A percentile compares a stretch with the other conserved stretches of the same genome.
Evolutionary conservation across 768 basidiomycete species (phyloP).

Genomic region (Paxillus rubicundulus): DNA sequence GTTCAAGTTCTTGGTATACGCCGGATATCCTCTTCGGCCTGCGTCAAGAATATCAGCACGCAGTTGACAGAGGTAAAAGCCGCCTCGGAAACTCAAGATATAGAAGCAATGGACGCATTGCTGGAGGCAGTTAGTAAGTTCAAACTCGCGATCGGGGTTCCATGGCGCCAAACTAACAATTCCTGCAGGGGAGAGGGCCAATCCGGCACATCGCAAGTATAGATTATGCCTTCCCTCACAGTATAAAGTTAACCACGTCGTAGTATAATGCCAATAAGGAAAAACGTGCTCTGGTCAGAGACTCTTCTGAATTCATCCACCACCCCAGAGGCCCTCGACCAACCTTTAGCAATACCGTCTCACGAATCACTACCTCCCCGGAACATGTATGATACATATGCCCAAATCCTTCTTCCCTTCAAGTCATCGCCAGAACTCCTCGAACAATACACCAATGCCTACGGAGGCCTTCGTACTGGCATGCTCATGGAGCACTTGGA

Average conservation of each 20-base stretch:
- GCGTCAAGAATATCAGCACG: not conserved
- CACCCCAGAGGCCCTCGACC: slow-evolving; percentile 13
- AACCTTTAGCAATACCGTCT: slow-evolving; percentile 11
- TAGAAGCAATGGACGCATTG: slow-evolving; percentile 55
- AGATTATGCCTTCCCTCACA: slow-evolving; percentile 3
- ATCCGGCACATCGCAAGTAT: slow-evolving; percentile 54
- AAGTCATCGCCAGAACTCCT: slow-evolving; percentile 53
- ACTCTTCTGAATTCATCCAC: slow-evolving; percentile 44
- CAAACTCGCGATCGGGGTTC: not conserved
- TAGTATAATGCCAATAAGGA: slow-evolving; percentile 58
- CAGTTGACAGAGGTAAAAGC: slow-evolving; percentile 18
- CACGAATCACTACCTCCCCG: slow-evolving; percentile 40
- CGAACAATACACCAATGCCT: slow-evolving; percentile 69
- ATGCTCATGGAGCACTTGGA: slow-evolving; percentile 81
- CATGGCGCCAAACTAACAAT: not conserved
- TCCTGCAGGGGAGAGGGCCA: slow-evolving; percentile 44
- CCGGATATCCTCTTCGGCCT: slow-evolving; percentile 1
- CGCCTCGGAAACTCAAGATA: slow-evolving; percentile 54
- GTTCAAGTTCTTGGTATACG: not conserved
- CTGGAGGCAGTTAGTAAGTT: slow-evolving; percentile 57
- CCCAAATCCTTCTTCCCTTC: slow-evolving; percentile 64
- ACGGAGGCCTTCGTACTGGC: slow-evolving; percentile 68
- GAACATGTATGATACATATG: slow-evolving; percentile 70
- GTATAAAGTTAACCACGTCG: slow-evolving; percentile 8
- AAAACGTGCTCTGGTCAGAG: slow-evolving; percentile 56